Conservation (phyloP, 2,329 filamentous ascomycete species). For the Diaporthe ilicicola region DNA sequence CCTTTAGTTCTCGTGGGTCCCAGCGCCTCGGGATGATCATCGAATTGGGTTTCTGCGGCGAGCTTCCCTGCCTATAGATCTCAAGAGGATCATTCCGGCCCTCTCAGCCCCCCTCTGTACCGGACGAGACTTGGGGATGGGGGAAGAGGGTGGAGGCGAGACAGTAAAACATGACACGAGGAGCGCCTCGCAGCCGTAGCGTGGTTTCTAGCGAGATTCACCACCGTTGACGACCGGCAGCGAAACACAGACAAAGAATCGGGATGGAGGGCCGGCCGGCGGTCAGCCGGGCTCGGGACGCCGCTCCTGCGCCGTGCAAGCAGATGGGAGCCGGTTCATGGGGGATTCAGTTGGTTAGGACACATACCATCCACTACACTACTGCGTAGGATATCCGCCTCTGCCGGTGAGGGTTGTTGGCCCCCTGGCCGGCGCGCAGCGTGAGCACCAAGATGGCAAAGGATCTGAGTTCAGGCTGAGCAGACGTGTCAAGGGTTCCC, state of each 20-base stretch:
- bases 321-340: constrained; percentile 1
- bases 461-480: constrained; percentile 14
- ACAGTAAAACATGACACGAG: constrained; percentile 4
- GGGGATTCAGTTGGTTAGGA: background rate
- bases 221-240: background rate
- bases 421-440: background rate
- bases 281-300: constrained; percentile 21
- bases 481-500: background rate
- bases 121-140: background rate
- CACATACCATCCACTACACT: no score
- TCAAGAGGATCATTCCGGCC: background rate
- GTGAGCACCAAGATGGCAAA: background rate
- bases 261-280: constrained; percentile 22
- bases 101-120: background rate
- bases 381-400: no score
- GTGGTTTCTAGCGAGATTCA: background rate
- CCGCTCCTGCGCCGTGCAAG: background rate
- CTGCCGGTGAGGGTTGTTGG: background rate
- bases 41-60: constrained; percentile 3
- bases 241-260: constrained; percentile 19
- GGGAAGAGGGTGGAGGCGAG: background rate
- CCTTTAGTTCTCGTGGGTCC: background rate
- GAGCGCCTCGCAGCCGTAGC: background rate
- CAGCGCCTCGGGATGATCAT: background rate
- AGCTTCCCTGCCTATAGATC: background rate